Percentiles rank a stretch among this genome's conserved stretches.
phyloP scores from a whole-genome alignment of 345 rosid genomes.

The Chamaenerion angustifolium region DNA sequence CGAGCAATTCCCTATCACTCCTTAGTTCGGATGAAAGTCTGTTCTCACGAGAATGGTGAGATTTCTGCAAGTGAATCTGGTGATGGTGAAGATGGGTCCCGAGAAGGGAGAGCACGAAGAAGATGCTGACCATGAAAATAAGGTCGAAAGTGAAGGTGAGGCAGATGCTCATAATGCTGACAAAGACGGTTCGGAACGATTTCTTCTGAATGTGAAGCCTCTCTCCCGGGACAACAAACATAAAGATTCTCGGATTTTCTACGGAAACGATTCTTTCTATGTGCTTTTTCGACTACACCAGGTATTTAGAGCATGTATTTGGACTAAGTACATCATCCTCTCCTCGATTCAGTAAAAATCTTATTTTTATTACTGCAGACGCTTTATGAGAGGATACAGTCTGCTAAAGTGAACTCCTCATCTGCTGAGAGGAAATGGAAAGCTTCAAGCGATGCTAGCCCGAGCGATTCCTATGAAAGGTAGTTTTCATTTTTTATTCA shows the following conservation, averaged over 20 bases:
- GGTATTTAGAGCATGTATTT: slow-evolving; percentile 25
- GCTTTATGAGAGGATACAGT: slow-evolving; percentile 72
- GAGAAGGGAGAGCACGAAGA: no score
- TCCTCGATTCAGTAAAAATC: not conserved
- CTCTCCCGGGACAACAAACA: slow-evolving; percentile 31
- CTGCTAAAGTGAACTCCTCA: slow-evolving; percentile 84
- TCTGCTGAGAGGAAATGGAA: slow-evolving; percentile 86
- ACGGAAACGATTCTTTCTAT: slow-evolving; percentile 89
- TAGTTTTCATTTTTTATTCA: slow-evolving; percentile 8
- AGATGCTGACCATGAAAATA: slow-evolving; percentile 53
- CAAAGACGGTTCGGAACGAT: slow-evolving; percentile 63
- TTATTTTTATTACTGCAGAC: slow-evolving; percentile 29
- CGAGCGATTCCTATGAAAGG: slow-evolving; percentile 83
- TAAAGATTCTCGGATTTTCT: slow-evolving; percentile 53
- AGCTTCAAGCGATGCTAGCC: slow-evolving; percentile 50
- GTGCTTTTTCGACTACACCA: slow-evolving; percentile 94
- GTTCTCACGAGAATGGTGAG: slow-evolving; percentile 85
- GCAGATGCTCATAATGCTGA: slow-evolving; percentile 70
- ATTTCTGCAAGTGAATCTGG: slow-evolving; percentile 81
- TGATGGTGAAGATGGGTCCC: slow-evolving; percentile 71
- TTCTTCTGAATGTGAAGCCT: slow-evolving; percentile 65
- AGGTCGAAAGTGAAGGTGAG: slow-evolving; percentile 93
- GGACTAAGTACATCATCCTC: no score
- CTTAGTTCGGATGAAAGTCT: no score
- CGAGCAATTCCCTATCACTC: no score